Evolutionary conservation across 2,329 filamentous ascomycete genomes (phyloP), one percentile per base, ranked within the genome.

Genomic region (Aurifilum marmelostoma): DNA sequence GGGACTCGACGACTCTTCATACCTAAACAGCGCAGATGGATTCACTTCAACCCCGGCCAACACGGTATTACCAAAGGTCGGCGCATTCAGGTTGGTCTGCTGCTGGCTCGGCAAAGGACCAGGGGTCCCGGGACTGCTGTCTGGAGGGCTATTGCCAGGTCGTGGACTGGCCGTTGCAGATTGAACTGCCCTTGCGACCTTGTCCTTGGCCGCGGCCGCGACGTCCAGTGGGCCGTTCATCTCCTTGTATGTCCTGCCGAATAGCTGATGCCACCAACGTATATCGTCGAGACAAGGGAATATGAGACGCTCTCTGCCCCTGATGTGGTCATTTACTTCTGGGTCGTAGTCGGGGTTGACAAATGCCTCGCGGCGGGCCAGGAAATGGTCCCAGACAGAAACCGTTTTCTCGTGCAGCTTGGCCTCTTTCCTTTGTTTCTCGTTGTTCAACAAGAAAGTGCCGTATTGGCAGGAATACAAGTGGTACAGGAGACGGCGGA

Each of bases 381-480:
- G 82, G 79, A 99, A 98, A 77, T 98, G 97, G 73, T 96, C 92
- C 96, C 96, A 99, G 1, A 97, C 96, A 29, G 93, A 97, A 3
- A 91, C 86, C 3, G 94, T 97, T 66, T 88, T 86, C 74, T 94
- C 89, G 52, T 84, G 83, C 0, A 92, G 89, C 37, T 84, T 85
- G 29, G 88, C 86, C 58, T 96, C 91, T 21, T 88, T 83, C 3
- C 96, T 90, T 75, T 97, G 92, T 76, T 94, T 96, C 78, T 99
- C 96, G 67, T 89, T 97, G 80, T 99, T 97, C 80, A 92, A 97
- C 6, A 99, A 84, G 77, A 99, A 99, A 0, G 95, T 97, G 60
- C 96, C 96, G 72, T 97, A 99, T 77, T 99, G 96, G 73, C 94
- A 97, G 0, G 95, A 95, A 77, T 98, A 95, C 1, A 97, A 86